Percentiles rank a stretch among this genome's conserved stretches.
These are phyloP conservation scores for Priceomyces haplophilus DNA, from an alignment of 805 yeast genomes.

Conservation along the genomic window DNA sequence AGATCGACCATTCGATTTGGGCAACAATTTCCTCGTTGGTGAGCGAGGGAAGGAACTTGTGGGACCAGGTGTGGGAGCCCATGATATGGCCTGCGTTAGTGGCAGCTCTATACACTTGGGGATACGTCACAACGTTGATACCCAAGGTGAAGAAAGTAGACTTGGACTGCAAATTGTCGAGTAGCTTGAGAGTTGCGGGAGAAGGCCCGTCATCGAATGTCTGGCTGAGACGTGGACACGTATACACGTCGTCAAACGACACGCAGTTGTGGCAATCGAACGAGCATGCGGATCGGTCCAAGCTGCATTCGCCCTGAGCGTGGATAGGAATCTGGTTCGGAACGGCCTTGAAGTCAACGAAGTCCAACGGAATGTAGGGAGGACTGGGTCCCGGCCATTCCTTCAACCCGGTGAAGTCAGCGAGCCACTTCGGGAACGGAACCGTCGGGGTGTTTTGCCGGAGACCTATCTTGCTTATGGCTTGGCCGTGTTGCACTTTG, in stretches of 20 bases:
- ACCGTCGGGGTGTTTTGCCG: constrained; percentile 7
- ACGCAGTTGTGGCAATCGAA: constrained; percentile 85
- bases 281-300: constrained; percentile 55
- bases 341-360: constrained; percentile 54
- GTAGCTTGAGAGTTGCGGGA: constrained; percentile 58
- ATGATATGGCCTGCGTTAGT: constrained; percentile 67
- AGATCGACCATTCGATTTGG: constrained; percentile 89
- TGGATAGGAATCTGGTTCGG: constrained; percentile 48
- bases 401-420: constrained; percentile 64
- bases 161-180: constrained; percentile 49
- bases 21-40: constrained; percentile 81
- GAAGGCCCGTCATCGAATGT: constrained; percentile 97
- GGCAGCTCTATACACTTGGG: constrained; percentile 63
- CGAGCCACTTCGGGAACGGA: constrained; percentile 79
- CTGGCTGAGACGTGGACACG: constrained; percentile 76
- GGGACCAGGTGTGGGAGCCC: constrained; percentile 93
- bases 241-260: constrained; percentile 67
- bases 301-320: constrained; percentile 57
- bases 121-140: constrained; percentile 69
- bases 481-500: neutral
- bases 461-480: neutral
- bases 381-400: constrained; percentile 88
- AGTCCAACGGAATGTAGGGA: constrained; percentile 80
- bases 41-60: constrained; percentile 74
- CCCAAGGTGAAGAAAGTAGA: constrained; percentile 88